Base-by-base conservation (phyloP, 345 rosid genomes). In the Toxicodendron radicans region DNA sequence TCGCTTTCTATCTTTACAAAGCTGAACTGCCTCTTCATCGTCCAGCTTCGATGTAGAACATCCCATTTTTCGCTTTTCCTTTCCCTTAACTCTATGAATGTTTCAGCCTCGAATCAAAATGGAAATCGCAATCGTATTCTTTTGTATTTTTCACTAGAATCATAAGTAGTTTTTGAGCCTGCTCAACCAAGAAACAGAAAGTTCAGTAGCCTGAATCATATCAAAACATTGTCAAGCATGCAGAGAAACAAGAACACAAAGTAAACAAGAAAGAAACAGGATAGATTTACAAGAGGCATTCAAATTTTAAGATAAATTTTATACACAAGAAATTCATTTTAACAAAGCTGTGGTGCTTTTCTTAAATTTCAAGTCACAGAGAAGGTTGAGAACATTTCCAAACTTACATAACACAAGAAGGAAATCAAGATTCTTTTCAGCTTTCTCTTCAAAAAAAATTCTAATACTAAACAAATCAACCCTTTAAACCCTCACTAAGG, bases 21-120 rank as follows among this genome's bases (percentile, higher is more conserved):
- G 92, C 86, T 86, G 91, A 83, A 95, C 97, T n/a, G 90, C 93
- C 76, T 95, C 99, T 74, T 91, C 97, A 69, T 95, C 92, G 17
- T 95, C 97, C 64, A 93, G 77, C 82, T 86, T 95, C 0, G 97
- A 93, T 67, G 86, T 87, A 43, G 98, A 91, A 86, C 99, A 95
- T 85, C 99, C 98, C 99, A 95, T 93, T 59, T 84, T 81, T 76
- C 73, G 11, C 66, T 61, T 68, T 58, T 58, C 38, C 70, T 53
- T 63, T 67, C 13, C 64, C 58, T 79, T 71, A 23, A 49, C 71
- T 54, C 68, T 20, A 66, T 9, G 65, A 79, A 66, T 71, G 76
- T 61, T 70, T 69, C 68, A 75, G 58, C 75, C 81, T 60, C 61
- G 71, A 78, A 81, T 74, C 77, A 64, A 80, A 74, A 60, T 66